Evolutionary conservation across 805 yeast genomes (phyloP).

Genomic region (Groenewaldozyma tartarivorans): DNA sequence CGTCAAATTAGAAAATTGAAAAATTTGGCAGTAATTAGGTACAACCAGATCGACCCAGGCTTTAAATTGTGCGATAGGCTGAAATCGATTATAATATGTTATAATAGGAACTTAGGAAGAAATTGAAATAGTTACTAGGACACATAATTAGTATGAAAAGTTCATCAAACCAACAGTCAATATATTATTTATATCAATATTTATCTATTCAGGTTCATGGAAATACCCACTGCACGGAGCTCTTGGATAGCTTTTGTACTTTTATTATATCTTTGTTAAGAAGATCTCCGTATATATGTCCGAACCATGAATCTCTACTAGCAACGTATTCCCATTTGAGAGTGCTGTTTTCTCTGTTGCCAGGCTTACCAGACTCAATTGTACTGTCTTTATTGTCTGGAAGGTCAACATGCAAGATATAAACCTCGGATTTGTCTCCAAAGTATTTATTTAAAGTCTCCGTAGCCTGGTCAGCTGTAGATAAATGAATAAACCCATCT

Average conservation of each 20-base stretch:
- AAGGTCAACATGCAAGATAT: conserved; percentile 16
- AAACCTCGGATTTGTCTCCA: conserved; percentile 11
- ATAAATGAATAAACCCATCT: conserved; percentile 23
- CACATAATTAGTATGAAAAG: no score
- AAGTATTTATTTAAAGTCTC: conserved; percentile 19
- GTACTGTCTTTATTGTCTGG: conserved; percentile 13
- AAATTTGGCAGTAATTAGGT: no score
- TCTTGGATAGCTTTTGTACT: conserved; percentile 1
- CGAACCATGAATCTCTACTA: conserved; percentile 16
- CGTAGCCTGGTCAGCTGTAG: conserved; percentile 17
- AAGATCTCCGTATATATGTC: conserved; percentile 22
- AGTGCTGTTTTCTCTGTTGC: conserved; percentile 16
- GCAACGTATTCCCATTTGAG: conserved; percentile 21
- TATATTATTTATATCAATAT: no score
- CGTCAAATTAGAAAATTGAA: no score
- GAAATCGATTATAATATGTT: no score
- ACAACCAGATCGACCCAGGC: no score
- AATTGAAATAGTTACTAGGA: no score
- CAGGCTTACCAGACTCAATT: conserved; percentile 16
- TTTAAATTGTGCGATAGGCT: no score
- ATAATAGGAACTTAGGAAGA: no score
- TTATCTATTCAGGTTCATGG: no score
- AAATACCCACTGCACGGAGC: neutral
- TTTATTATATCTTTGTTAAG: conserved; percentile 17
- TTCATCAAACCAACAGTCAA: no score